Evolutionary conservation across 495 filamentous ascomycete species (phyloP).

Genomic region (Penicillium tannophilum): DNA sequence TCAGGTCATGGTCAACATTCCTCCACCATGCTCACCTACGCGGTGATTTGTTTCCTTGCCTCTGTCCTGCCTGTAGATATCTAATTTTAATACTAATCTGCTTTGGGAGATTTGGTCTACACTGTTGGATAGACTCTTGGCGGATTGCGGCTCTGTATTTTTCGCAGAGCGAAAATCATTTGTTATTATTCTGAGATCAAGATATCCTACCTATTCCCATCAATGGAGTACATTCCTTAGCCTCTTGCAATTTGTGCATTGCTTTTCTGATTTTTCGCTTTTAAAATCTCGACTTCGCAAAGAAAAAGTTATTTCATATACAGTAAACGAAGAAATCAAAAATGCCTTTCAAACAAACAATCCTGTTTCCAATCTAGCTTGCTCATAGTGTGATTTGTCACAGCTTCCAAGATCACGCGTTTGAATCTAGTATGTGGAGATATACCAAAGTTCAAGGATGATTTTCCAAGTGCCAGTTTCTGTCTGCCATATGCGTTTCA

Average conservation of each 20-base stretch:
- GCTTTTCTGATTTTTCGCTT: not conserved
- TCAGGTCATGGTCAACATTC: not conserved
- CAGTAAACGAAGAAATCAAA: not conserved
- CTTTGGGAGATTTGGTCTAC: constrained; percentile 16
- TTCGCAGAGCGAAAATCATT: constrained; percentile 13
- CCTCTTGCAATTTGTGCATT: constrained; percentile 1
- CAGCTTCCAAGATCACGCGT: not conserved
- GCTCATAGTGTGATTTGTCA: not conserved
- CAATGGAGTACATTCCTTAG: constrained; percentile 44
- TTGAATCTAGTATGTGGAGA: too few species aligned
- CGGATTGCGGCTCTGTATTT: constrained; percentile 13
- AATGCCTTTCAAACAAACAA: not conserved
- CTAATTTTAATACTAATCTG: constrained; percentile 46
- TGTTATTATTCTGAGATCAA: constrained; percentile 19
- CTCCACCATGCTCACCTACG: not conserved
- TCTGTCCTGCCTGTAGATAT: constrained; percentile 40
- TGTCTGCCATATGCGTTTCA: too few species aligned
- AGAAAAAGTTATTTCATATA: not conserved
- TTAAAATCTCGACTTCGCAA: not conserved
- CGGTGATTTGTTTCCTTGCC: constrained; percentile 5
- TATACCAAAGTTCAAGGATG: too few species aligned
- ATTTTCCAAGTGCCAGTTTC: too few species aligned
- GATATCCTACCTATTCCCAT: constrained; percentile 27
- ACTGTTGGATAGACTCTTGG: constrained; percentile 11
- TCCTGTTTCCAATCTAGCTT: not conserved